Evolutionary conservation across 371 early-diverging fungal species (phyloP).

Genomic region (Apophysomyces sp.): DNA sequence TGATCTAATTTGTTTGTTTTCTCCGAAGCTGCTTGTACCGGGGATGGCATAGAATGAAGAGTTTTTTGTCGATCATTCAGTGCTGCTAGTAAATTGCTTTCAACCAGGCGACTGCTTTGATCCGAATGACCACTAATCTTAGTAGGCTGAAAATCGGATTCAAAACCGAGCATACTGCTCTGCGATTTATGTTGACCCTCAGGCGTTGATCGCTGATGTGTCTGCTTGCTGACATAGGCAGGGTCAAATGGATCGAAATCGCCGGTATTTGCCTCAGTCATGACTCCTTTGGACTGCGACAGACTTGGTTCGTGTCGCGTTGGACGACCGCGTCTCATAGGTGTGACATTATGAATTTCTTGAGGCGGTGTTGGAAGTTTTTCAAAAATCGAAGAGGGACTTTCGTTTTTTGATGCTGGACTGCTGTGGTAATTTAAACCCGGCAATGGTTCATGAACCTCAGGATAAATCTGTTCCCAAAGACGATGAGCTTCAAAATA

Average conservation of each 20-base stretch:
- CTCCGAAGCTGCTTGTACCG: no score
- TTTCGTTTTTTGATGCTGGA: constrained; percentile 5
- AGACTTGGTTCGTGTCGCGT: constrained; percentile 27
- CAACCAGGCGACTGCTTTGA: neutral
- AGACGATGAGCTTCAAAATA: neutral
- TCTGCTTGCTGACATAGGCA: neutral
- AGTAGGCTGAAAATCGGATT: constrained; percentile 18
- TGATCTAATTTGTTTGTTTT: constrained; percentile 1
- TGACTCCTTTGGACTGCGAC: neutral
- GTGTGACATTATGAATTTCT: constrained; percentile 52
- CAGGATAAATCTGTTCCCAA: constrained; percentile 16
- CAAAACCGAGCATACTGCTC: constrained; percentile 15
- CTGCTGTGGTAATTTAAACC: constrained; percentile 1
- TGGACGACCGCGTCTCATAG: constrained; percentile 78
- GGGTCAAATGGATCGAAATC: constrained; percentile 12
- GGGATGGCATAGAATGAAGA: neutral
- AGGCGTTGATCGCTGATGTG: neutral
- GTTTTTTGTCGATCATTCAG: neutral
- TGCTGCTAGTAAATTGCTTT: neutral
- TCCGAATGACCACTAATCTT: neutral
- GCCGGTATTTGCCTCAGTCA: neutral
- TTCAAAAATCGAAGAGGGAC: constrained; percentile 37
- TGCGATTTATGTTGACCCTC: neutral
- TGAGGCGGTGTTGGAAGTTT: constrained; percentile 37
- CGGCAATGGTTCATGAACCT: constrained; percentile 9